Conservation (phyloP, 2,329 filamentous ascomycete genomes). For the Mariannaea elegans region DNA sequence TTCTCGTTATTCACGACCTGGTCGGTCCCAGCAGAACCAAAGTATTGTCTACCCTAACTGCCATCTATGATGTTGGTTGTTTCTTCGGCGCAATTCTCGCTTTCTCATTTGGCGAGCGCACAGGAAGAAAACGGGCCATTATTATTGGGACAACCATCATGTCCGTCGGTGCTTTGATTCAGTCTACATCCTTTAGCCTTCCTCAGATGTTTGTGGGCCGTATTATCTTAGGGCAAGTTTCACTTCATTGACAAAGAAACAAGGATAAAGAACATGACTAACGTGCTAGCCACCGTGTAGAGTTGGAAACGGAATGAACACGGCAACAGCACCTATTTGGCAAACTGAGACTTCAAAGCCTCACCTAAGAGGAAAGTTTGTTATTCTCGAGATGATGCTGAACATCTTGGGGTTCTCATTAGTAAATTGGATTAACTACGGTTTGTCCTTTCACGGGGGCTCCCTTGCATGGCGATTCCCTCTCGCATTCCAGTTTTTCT, state of each 20-base stretch:
- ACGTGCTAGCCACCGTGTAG: no score
- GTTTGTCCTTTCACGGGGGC: conserved; percentile 46
- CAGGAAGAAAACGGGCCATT: conserved; percentile 9
- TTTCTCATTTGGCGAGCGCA: conserved; percentile 10
- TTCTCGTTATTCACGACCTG: conserved; percentile 1
- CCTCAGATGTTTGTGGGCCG: conserved; percentile 15
- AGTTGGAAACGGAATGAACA: conserved; percentile 13
- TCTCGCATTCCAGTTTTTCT: conserved; percentile 51
- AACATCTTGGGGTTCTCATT: conserved; percentile 12
- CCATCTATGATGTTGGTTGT: conserved; percentile 22
- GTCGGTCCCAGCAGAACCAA: conserved; percentile 6
- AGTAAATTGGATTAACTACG: conserved; percentile 52
- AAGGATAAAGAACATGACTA: background rate
- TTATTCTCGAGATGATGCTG: conserved; percentile 11
- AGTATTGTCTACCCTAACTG: conserved; percentile 7
- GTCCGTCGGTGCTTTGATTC: conserved; percentile 14
- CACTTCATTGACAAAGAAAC: no score
- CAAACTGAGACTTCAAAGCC: conserved; percentile 6
- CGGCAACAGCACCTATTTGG: conserved; percentile 4
- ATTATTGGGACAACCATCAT: conserved; percentile 12
- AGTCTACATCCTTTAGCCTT: conserved; percentile 23
- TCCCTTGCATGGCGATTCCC: conserved; percentile 54
- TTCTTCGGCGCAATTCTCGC: conserved; percentile 17
- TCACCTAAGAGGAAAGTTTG: background rate
- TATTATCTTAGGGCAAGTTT: background rate